Conservation (phyloP, 371 early-diverging fungal genomes). For the Fennellomyces sp. region DNA sequence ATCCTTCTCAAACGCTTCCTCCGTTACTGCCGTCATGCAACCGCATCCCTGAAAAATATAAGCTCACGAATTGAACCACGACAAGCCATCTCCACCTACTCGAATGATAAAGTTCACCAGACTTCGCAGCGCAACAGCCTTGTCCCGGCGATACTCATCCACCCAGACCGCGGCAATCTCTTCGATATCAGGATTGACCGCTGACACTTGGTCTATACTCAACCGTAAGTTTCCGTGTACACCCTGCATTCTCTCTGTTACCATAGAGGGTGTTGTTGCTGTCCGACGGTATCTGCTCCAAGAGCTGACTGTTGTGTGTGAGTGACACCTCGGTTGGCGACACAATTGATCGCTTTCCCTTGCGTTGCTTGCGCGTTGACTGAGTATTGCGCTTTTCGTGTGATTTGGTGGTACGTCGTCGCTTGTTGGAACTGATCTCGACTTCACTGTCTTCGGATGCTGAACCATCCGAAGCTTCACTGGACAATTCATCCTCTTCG, state of each 20-base stretch:
- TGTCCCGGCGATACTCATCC: constrained; percentile 22
- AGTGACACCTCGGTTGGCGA: constrained; percentile 17
- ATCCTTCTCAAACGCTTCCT: constrained; percentile 37
- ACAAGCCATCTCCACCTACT: constrained; percentile 26
- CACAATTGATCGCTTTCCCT: constrained; percentile 1
- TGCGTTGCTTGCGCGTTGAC: constrained; percentile 5
- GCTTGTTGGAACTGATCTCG: constrained; percentile 11
- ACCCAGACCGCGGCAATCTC: constrained; percentile 30
- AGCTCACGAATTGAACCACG: background rate
- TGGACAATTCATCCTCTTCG: background rate
- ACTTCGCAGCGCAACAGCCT: constrained; percentile 39
- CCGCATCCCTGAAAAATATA: constrained; percentile 49
- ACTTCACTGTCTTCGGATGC: constrained; percentile 9
- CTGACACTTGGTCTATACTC: constrained; percentile 19
- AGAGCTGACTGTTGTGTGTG: constrained; percentile 31
- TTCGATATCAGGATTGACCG: constrained; percentile 18
- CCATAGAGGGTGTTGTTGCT: constrained; percentile 30
- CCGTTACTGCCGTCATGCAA: constrained; percentile 39
- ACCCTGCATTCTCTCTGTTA: constrained; percentile 5
- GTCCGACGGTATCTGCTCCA: constrained; percentile 29
- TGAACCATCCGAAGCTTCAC: constrained; percentile 4
- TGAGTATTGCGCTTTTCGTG: constrained; percentile 6
- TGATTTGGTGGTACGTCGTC: constrained; percentile 12
- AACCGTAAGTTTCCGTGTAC: background rate
- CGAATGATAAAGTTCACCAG: constrained; percentile 68